Base-by-base conservation (phyloP, 73 alveolate species). In the Tetrahymena elliotti region DNA sequence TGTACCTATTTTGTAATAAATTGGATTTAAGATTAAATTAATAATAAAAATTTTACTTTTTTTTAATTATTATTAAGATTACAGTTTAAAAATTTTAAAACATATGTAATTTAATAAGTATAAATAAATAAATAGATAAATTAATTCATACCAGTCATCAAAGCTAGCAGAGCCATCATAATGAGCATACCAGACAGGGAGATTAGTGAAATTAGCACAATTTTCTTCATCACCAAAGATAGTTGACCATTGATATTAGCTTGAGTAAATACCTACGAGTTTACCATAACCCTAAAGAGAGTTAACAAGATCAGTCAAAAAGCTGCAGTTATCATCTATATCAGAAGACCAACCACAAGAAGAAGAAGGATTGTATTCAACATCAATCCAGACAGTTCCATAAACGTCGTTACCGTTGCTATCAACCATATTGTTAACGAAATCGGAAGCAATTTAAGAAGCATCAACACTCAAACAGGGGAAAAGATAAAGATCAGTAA, bases 141-240 rank as follows among this genome's bases (percentile, higher is more conserved):
- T 31, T 22, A 68, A 68, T 68, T 68, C 16, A 68, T 68, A 68
- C 88, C 88, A 68, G 88, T 68, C 88, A 31, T 31, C 36, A 10
- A 68, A 68, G 33, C 88, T 68, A 24, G 88, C 97, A 47, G 41
- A 33, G 96, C 94, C 84, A 88, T 98, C 99, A 94, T 98, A 98
- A 95, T 98, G 99, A 93, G 99, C 99, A 94, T 98, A 98, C 99
- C 99, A 98, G 33, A 98, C 96, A 6, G 98, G 98, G 38, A 93
- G 83, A 33, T 96, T 53, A 18, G 96, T 93, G 31, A 95, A 95
- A 35, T 95, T 68, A 31, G 96, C 88, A 94, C 98, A 97, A 35
- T 95, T 53, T 38, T 95, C 93, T 20, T 94, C 97, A 38, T 94
- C 52, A 33, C 98, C 99, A 97, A 98, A 93, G 84, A 98, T 96